Conservation (phyloP, 1,284 basidiomycete genomes). For the Agaricales sp. region DNA sequence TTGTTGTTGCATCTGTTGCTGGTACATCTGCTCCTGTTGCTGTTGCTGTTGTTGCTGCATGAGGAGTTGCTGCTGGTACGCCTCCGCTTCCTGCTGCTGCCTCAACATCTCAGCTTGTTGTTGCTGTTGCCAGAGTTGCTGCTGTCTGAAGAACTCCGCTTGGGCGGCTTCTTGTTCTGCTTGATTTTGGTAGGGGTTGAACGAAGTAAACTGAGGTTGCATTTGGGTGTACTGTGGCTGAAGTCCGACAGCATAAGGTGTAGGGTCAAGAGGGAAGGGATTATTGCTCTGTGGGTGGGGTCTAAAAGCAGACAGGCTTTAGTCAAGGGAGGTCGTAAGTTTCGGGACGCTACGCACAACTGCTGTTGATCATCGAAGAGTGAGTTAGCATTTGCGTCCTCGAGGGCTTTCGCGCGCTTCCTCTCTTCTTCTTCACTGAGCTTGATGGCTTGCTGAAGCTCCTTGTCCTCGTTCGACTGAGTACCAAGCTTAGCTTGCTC, state of each 20-base stretch:
- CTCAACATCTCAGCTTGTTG: constrained; percentile 21
- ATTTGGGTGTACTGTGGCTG: constrained; percentile 63
- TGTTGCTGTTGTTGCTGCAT: constrained; percentile 34
- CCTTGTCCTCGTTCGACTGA: constrained; percentile 61
- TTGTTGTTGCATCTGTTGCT: constrained; percentile 49
- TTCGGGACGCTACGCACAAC: constrained; percentile 23
- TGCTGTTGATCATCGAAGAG: constrained; percentile 80
- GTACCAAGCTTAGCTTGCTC: constrained; percentile 37
- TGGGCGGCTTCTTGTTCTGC: constrained; percentile 80
- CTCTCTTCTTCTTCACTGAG: constrained; percentile 86
- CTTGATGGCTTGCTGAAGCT: constrained; percentile 69
- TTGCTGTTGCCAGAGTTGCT: constrained; percentile 50
- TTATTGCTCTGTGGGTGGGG: constrained; percentile 26
- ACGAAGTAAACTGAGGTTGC: constrained; percentile 71
- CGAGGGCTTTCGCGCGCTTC: constrained; percentile 55
- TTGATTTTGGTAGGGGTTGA: constrained; percentile 95
- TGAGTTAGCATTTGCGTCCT: constrained; percentile 65
- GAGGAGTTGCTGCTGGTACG: constrained; percentile 36
- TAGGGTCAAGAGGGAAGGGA: constrained; percentile 61
- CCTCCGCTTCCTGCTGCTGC: constrained; percentile 18
- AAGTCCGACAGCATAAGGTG: constrained; percentile 44
- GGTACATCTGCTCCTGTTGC: constrained; percentile 26
- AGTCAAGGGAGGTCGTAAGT: constrained; percentile 17
- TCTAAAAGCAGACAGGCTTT: too few species aligned
- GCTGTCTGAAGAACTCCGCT: constrained; percentile 43